Conservation (phyloP, 805 yeast species). For the Wickerhamomyces chaumierensis region DNA sequence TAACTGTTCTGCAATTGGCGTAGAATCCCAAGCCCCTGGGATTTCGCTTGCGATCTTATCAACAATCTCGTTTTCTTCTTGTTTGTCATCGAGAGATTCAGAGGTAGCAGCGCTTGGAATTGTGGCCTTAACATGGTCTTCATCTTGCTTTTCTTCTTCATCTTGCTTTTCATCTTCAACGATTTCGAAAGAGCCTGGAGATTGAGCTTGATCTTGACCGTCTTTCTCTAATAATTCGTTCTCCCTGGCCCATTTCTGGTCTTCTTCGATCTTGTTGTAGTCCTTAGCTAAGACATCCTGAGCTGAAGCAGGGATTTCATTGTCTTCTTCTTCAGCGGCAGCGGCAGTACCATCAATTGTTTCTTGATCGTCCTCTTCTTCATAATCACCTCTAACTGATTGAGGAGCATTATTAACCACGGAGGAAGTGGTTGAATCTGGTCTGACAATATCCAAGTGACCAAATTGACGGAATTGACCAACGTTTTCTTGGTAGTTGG, state of each 20-base stretch:
- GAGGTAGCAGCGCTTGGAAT: not conserved
- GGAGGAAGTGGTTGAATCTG: conserved; percentile 79
- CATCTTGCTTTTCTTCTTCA: conserved; percentile 9
- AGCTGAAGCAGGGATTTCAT: conserved; percentile 19
- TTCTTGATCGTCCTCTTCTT: conserved; percentile 13
- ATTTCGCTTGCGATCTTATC: conserved; percentile 16
- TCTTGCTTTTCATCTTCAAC: conserved; percentile 13
- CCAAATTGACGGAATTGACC: conserved; percentile 6
- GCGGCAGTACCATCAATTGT: too few relatives aligned
- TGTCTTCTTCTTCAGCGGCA: conserved; percentile 13
- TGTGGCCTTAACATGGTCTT: not conserved
- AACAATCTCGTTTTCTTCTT: conserved; percentile 2
- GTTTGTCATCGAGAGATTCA: not conserved
- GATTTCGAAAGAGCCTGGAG: conserved; percentile 18
- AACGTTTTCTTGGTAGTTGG: conserved; percentile 10
- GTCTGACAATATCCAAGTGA: conserved; percentile 32
- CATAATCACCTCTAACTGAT: conserved; percentile 71
- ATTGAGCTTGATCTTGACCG: conserved; percentile 7
- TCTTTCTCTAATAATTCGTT: not conserved
- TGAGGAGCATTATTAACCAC: conserved; percentile 87
- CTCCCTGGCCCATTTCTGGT: not conserved
- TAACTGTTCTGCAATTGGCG: conserved; percentile 6
- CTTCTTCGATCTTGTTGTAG: conserved; percentile 6
- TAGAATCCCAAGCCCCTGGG: conserved; percentile 20
- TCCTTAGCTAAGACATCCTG: conserved; percentile 21